These are phyloP conservation scores for Rhizophora mangle DNA, from an alignment of 345 rosid species.

Conservation along the genomic window DNA sequence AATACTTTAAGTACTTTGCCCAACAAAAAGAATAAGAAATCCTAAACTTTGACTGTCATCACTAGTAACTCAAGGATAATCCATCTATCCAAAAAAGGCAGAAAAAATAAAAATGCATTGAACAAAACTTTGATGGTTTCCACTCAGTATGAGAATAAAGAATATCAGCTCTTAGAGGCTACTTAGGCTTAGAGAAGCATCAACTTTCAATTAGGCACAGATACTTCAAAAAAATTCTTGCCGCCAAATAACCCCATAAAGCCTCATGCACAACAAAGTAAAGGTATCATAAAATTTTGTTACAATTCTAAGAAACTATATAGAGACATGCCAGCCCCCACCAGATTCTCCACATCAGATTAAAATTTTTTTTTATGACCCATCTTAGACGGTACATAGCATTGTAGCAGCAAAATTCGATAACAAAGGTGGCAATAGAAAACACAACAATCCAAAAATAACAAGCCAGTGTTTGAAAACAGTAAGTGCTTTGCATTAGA, in stretches of 20 bases:
- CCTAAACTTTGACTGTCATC: neutral
- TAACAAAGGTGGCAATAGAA: neutral
- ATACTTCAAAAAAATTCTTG: neutral
- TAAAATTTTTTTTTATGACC: too few relatives aligned
- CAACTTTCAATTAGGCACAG: neutral
- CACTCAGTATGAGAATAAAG: neutral
- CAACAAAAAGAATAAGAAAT: neutral
- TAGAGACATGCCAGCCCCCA: neutral
- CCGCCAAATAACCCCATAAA: neutral
- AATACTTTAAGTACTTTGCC: neutral
- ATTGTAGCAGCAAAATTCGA: neutral
- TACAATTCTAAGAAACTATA: neutral
- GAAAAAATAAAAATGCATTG: neutral
- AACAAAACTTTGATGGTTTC: neutral
- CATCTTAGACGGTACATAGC: too few relatives aligned
- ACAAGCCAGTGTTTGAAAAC: neutral
- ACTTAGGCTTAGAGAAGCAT: neutral
- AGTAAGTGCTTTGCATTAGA: neutral
- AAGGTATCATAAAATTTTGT: neutral
- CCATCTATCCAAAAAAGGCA: constrained; percentile 10
- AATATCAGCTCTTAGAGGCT: neutral
- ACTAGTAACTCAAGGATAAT: neutral
- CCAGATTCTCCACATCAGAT: neutral
- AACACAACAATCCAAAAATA: constrained; percentile 7
- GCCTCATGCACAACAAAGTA: neutral